A percentile compares a stretch with the other conserved stretches of the same genome.
Evolutionary conservation across 345 rosid species (phyloP).

Genomic region (Aquilaria yunnanensis): DNA sequence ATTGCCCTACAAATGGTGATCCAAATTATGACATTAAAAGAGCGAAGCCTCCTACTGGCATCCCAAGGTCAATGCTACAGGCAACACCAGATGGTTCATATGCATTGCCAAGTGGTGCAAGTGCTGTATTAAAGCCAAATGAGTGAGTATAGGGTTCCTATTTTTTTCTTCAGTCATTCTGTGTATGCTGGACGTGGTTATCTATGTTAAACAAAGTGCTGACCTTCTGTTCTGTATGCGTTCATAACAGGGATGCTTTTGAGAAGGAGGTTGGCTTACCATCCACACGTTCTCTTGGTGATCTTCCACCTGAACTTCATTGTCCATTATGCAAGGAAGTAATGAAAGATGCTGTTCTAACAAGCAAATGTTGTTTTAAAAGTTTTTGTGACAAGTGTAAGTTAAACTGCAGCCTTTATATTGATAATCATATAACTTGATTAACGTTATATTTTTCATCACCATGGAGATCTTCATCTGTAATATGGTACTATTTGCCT

Average conservation of each 20-base stretch:
- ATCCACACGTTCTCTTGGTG: constrained; percentile 84
- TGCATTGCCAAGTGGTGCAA: constrained; percentile 95
- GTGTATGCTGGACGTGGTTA: neutral
- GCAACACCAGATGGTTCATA: constrained; percentile 94
- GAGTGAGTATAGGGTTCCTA: constrained; percentile 46
- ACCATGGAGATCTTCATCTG: neutral
- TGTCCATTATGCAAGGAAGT: constrained; percentile 95
- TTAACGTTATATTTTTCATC: neutral
- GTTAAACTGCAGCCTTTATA: constrained; percentile 8
- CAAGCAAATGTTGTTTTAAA: constrained; percentile 87
- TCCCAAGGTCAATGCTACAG: constrained; percentile 97
- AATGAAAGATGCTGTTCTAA: constrained; percentile 89
- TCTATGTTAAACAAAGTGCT: constrained; percentile 1
- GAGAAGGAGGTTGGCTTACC: constrained; percentile 94
- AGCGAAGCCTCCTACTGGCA: constrained; percentile 93
- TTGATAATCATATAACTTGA: too few species aligned
- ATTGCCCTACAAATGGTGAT: constrained; percentile 98
- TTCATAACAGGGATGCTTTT: constrained; percentile 78
- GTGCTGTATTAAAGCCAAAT: constrained; percentile 90
- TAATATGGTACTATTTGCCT: neutral
- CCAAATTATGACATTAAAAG: constrained; percentile 85
- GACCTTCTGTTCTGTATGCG: constrained; percentile 1
- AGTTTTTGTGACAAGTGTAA: constrained; percentile 89
- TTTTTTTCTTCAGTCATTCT: constrained; percentile 2
- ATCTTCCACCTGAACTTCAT: constrained; percentile 93